Conservation (phyloP, 1,284 basidiomycete genomes). For the Apiotrichum porosum region DNA sequence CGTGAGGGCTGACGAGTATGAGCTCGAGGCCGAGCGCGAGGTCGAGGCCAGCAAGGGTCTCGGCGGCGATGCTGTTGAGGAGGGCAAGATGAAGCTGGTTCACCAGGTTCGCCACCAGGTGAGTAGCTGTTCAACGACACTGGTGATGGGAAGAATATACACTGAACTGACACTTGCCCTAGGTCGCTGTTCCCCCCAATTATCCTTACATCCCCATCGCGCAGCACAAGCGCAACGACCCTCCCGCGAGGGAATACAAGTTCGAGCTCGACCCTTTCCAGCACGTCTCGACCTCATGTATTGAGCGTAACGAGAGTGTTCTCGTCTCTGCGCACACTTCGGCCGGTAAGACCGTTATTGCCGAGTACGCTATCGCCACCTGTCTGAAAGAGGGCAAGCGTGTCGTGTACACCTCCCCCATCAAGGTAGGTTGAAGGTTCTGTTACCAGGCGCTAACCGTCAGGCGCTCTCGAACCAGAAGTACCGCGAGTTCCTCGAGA, state of each 20-base stretch:
- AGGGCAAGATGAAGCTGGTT: slow-evolving; percentile 48
- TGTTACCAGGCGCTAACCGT: neutral
- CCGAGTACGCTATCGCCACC: slow-evolving; percentile 98
- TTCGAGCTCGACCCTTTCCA: slow-evolving; percentile 99
- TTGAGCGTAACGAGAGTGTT: slow-evolving; percentile 95
- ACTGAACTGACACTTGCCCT: no score
- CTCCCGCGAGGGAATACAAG: slow-evolving; percentile 88
- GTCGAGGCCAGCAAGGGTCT: slow-evolving; percentile 77
- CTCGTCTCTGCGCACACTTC: slow-evolving; percentile 98
- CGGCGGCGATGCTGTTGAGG: slow-evolving; percentile 54
- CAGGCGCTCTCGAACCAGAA: slow-evolving; percentile 97
- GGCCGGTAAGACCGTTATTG: slow-evolving; percentile 99
- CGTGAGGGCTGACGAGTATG: slow-evolving; percentile 80
- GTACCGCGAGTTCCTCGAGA: slow-evolving; percentile 93
- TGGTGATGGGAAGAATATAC: no score
- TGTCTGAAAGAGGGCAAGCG: slow-evolving; percentile 81
- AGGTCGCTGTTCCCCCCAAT: slow-evolving; percentile 90
- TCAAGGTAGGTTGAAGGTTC: slow-evolving; percentile 67
- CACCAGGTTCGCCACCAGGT: slow-evolving; percentile 45
- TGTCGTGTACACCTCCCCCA: slow-evolving; percentile 98
- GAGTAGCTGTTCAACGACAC: slow-evolving; percentile 60
- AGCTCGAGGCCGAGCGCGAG: slow-evolving; percentile 81
- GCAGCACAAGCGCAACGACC: slow-evolving; percentile 83
- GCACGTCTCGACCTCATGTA: slow-evolving; percentile 86
- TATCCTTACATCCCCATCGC: slow-evolving; percentile 90